Conservation (phyloP, 192 early-diverging fungal species). For the Anaeromyces robustus region DNA sequence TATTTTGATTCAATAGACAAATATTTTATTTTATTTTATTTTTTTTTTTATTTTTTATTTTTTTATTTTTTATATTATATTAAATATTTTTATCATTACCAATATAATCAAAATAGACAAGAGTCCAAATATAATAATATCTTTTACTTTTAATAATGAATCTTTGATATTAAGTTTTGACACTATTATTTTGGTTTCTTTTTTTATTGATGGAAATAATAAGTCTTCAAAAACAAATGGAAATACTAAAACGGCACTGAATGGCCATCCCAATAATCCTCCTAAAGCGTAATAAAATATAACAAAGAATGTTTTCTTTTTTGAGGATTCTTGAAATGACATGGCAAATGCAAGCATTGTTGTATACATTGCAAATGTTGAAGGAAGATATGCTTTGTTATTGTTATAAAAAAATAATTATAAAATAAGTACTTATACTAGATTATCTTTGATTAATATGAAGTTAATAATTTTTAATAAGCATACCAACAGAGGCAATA, state of each 20-base stretch:
- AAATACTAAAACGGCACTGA: slow-evolving; percentile 52
- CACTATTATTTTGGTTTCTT: neutral
- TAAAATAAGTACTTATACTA: too few species aligned
- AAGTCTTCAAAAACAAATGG: slow-evolving; percentile 66
- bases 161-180: neutral
- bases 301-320: slow-evolving; percentile 29
- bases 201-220: slow-evolving; percentile 10
- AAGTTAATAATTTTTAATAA: neutral
- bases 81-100: neutral
- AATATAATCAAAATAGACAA: neutral
- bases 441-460: too few species aligned
- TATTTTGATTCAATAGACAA: too few species aligned
- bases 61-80: too few species aligned
- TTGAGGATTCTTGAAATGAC: slow-evolving; percentile 36
- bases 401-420: too few species aligned
- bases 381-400: slow-evolving; percentile 72
- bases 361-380: slow-evolving; percentile 83
- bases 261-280: slow-evolving; percentile 73
- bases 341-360: slow-evolving; percentile 56
- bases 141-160: neutral
- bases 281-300: slow-evolving; percentile 47
- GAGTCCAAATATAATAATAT: neutral
- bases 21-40: too few species aligned
- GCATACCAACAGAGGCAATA: slow-evolving; percentile 54
- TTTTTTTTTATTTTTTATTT: too few species aligned